phyloP scores from a whole-genome alignment of 2,329 filamentous ascomycete species.

The Pezicula rhizophila region DNA sequence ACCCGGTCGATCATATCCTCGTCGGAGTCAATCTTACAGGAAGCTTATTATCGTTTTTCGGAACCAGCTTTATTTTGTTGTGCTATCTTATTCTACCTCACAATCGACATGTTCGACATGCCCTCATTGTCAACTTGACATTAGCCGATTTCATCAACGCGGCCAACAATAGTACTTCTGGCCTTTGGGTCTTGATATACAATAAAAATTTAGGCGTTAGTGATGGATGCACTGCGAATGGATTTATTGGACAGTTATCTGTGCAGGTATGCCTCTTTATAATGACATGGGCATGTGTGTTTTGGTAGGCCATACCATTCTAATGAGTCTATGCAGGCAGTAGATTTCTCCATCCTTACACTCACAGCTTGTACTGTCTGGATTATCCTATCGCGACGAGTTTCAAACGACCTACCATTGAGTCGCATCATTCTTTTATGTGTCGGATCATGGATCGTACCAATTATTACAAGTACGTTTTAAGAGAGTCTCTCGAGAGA shows the following conservation, averaged over 20 bases:
- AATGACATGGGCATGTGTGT: not conserved
- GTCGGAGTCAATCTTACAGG: not conserved
- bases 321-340: not conserved
- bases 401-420: not conserved
- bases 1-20: not conserved
- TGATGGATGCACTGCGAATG: not conserved
- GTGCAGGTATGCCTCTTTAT: not conserved
- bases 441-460: not conserved
- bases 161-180: not conserved
- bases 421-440: not conserved
- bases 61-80: not conserved
- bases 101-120: not conserved
- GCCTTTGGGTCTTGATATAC: not conserved
- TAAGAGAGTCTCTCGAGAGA: not conserved
- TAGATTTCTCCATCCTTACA: not conserved
- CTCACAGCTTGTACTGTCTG: not conserved
- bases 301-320: not conserved
- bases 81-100: constrained; percentile 1
- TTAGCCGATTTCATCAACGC: constrained; percentile 1
- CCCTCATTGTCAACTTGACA: not conserved
- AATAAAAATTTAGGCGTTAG: not conserved
- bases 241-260: not conserved
- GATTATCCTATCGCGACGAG: not conserved
- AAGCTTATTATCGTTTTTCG: not conserved
- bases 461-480: not conserved